phyloP scores from a whole-genome alignment of 139 green algal species.

The Haematococcus sp. region DNA sequence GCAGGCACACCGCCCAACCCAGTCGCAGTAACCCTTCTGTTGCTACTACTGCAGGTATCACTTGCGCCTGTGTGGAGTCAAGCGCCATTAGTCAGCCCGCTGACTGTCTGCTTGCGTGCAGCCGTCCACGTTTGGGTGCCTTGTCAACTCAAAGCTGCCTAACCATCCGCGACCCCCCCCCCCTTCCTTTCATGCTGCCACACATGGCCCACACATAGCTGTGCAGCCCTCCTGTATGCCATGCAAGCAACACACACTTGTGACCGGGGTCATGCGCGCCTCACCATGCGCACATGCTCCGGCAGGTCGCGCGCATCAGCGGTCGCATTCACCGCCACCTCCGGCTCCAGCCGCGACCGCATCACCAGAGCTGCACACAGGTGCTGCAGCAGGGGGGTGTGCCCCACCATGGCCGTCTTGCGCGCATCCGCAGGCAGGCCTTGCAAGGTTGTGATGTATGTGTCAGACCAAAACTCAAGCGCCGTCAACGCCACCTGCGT shows the following conservation, averaged over 20 bases:
- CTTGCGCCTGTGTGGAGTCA: no score
- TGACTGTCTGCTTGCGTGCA: no score
- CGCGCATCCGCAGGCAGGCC: neutral
- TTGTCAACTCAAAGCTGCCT: no score
- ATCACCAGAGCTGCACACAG: constrained; percentile 47
- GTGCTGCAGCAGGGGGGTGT: constrained; percentile 35
- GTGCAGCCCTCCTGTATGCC: neutral
- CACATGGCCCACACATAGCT: no score
- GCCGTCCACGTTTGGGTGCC: no score
- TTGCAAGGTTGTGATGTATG: constrained; percentile 46
- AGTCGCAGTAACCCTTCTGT: no score
- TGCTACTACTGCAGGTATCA: no score
- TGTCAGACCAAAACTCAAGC: constrained; percentile 46
- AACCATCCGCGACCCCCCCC: no score
- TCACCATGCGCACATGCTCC: constrained; percentile 49
- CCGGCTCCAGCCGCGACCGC: constrained; percentile 34
- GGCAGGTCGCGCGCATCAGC: constrained; percentile 63
- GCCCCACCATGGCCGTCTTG: neutral
- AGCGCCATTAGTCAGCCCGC: no score
- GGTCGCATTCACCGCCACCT: constrained; percentile 26
- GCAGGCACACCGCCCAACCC: no score
- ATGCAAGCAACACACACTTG: neutral
- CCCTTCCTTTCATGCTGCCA: no score
- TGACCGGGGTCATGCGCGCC: neutral
- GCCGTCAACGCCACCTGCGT: constrained; percentile 29